Conservation (phyloP, 2,329 filamentous ascomycete species). For the Biscogniauxia mediterranea region DNA sequence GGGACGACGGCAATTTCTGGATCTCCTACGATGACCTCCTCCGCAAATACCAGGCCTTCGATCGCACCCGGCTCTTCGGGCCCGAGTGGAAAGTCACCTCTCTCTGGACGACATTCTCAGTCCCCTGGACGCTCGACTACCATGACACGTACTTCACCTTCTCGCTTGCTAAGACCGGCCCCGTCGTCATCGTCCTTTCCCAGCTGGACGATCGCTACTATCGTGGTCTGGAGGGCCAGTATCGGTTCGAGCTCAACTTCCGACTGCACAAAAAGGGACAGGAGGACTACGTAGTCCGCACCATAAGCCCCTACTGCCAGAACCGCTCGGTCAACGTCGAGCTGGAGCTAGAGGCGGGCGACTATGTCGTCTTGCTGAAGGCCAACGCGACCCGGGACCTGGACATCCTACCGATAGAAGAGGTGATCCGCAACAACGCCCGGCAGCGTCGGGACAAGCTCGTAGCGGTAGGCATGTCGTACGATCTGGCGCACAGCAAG, state of each 20-base stretch:
- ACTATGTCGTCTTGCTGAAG: slow-evolving; percentile 74
- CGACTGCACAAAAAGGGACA: slow-evolving; percentile 49
- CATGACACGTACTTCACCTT: slow-evolving; percentile 55
- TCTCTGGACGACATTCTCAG: slow-evolving; percentile 49
- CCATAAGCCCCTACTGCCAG: slow-evolving; percentile 57
- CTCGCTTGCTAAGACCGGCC: slow-evolving; percentile 45
- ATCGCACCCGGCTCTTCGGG: slow-evolving; percentile 57
- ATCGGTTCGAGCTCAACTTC: slow-evolving; percentile 52
- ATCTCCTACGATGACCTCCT: slow-evolving; percentile 59
- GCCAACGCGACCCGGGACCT: slow-evolving; percentile 64
- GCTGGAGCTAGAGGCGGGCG: slow-evolving; percentile 69
- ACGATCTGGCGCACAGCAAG: slow-evolving; percentile 69
- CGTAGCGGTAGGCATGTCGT: slow-evolving; percentile 65
- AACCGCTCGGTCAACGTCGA: slow-evolving; percentile 75
- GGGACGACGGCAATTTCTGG: slow-evolving; percentile 70
- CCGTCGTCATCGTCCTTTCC: slow-evolving; percentile 54
- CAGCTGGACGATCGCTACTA: slow-evolving; percentile 60
- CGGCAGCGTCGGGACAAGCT: slow-evolving; percentile 68
- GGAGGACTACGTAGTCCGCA: slow-evolving; percentile 56
- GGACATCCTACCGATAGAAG: slow-evolving; percentile 54
- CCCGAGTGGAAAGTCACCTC: slow-evolving; percentile 51
- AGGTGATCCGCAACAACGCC: slow-evolving; percentile 65
- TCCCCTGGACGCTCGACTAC: slow-evolving; percentile 57
- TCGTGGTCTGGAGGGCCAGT: slow-evolving; percentile 55
- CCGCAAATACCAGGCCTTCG: slow-evolving; percentile 57